phyloP scores from a whole-genome alignment of 2,329 filamentous ascomycete species.

The Cladosporium sp. region DNA sequence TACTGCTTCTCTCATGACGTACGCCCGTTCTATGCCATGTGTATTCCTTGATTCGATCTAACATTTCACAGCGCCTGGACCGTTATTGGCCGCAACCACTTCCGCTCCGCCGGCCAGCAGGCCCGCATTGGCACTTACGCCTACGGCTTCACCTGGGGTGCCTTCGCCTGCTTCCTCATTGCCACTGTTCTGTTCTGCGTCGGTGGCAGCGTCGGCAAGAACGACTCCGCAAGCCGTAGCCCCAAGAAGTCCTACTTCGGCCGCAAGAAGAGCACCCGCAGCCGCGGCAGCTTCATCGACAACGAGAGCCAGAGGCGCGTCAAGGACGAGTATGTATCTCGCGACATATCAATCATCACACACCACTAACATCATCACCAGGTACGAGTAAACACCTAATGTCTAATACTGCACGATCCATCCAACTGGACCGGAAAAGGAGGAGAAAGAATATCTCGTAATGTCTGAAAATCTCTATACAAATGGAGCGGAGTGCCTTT shows the following conservation, averaged over 20 bases:
- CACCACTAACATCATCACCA: neutral
- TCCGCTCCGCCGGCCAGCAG: constrained; percentile 51
- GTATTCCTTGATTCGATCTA: constrained; percentile 11
- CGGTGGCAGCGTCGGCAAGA: constrained; percentile 51
- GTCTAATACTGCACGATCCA: neutral
- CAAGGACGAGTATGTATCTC: constrained; percentile 61
- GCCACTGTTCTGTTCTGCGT: constrained; percentile 65
- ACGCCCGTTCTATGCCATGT: constrained; percentile 34
- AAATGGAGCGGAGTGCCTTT: neutral
- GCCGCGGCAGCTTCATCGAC: constrained; percentile 52
- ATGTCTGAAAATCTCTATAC: constrained; percentile 5
- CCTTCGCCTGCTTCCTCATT: constrained; percentile 63
- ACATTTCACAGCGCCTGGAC: constrained; percentile 55
- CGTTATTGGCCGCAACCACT: constrained; percentile 65
- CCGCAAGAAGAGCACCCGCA: constrained; percentile 47
- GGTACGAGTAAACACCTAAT: constrained; percentile 12
- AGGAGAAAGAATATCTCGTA: neutral
- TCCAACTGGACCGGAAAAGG: neutral
- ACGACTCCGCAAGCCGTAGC: constrained; percentile 27
- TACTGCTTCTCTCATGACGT: constrained; percentile 72
- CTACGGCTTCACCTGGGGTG: constrained; percentile 74
- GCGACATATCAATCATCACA: neutral
- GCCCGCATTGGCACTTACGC: constrained; percentile 64
- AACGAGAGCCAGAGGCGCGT: constrained; percentile 57
- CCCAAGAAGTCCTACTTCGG: constrained; percentile 42